Conservation (phyloP, 371 early-diverging fungal species). For the Syncephalastrum monosporum region DNA sequence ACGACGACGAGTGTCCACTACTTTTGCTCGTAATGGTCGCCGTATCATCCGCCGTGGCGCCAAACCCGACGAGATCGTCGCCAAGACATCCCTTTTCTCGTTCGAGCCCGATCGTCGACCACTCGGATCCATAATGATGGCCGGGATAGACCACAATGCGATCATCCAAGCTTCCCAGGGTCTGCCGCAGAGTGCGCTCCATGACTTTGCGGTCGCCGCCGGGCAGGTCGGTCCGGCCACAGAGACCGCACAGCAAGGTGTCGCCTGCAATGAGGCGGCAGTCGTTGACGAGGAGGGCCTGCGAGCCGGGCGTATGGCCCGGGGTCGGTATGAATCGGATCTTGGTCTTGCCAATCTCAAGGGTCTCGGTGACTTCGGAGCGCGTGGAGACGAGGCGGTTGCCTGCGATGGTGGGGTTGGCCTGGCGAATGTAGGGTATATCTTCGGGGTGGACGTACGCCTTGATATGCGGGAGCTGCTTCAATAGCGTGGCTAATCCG, state of each 20-base stretch:
- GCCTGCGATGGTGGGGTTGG: constrained; percentile 66
- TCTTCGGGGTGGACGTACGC: constrained; percentile 78
- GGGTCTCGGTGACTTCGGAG: constrained; percentile 60
- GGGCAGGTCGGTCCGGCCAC: constrained; percentile 79
- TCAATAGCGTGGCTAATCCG: constrained; percentile 72
- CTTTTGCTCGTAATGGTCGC: too few species aligned
- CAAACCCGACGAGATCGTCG: constrained; percentile 52
- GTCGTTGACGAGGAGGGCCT: constrained; percentile 75
- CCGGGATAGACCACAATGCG: constrained; percentile 84
- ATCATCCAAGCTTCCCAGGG: constrained; percentile 59
- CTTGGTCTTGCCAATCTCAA: constrained; percentile 54
- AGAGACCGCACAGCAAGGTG: constrained; percentile 76
- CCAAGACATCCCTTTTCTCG: constrained; percentile 52
- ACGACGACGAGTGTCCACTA: too few species aligned
- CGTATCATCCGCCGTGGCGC: constrained; percentile 8
- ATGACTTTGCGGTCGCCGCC: constrained; percentile 68
- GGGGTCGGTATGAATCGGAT: constrained; percentile 83
- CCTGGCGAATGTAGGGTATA: constrained; percentile 62
- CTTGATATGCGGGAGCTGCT: constrained; percentile 65
- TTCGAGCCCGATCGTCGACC: constrained; percentile 73
- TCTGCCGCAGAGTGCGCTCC: constrained; percentile 63
- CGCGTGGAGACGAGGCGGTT: constrained; percentile 55
- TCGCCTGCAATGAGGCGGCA: constrained; percentile 84
- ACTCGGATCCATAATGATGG: constrained; percentile 80
- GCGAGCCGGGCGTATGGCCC: constrained; percentile 89